Percentiles rank a stretch among this genome's conserved stretches.
Evolutionary conservation across 2,329 filamentous ascomycete genomes (phyloP).

Genomic region (Colletotrichum magnum): DNA sequence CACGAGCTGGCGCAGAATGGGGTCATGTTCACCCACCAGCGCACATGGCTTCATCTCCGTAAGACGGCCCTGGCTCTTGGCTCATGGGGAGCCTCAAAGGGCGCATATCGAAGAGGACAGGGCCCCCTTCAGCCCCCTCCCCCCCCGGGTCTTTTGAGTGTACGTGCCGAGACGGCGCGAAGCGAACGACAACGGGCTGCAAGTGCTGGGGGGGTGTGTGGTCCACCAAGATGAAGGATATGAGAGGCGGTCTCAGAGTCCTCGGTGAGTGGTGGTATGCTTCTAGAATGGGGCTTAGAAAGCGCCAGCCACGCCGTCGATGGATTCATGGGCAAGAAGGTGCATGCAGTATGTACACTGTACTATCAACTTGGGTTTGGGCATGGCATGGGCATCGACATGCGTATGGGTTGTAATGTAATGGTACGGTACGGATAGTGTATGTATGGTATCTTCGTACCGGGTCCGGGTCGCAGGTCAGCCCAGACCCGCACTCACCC

Average conservation of each 20-base stretch:
- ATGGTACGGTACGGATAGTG: no score
- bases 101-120: conserved; percentile 18
- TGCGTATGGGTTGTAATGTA: neutral
- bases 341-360: conserved; percentile 3
- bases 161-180: conserved; percentile 37
- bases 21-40: conserved; percentile 34
- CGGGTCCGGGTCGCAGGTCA: conserved; percentile 7
- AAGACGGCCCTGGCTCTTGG: conserved; percentile 31
- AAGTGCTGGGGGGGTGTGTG: conserved; percentile 21
- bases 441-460: conserved; percentile 2
- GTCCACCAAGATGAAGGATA: conserved; percentile 26
- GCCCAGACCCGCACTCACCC: conserved; percentile 33
- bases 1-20: conserved; percentile 31
- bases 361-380: conserved; percentile 19
- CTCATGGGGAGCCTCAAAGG: conserved; percentile 38
- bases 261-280: conserved; percentile 34
- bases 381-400: conserved; percentile 12
- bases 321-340: conserved; percentile 29
- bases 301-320: conserved; percentile 35
- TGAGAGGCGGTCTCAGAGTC: conserved; percentile 12
- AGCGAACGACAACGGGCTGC: conserved; percentile 34
- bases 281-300: conserved; percentile 41
- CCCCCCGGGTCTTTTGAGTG: conserved; percentile 11
- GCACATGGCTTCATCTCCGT: conserved; percentile 39
- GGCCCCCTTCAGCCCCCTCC: neutral